Evolutionary conservation across 495 filamentous ascomycete species (phyloP), one percentile per base, ranked within the genome.

Genomic region (Hyaloscypha finlandica): DNA sequence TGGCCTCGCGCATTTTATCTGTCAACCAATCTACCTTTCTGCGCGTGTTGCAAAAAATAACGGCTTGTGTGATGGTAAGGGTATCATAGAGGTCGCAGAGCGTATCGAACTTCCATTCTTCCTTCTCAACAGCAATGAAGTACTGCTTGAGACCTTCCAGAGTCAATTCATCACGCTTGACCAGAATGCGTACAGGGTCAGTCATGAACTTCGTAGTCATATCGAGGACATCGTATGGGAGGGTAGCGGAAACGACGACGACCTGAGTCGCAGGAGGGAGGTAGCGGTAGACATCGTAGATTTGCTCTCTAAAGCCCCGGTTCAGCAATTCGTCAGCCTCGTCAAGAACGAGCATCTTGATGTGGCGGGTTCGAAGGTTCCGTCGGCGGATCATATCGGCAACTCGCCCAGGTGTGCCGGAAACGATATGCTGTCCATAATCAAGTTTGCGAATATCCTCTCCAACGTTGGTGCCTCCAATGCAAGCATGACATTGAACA

Each of bases 121-220:
- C 95, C 81, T 97, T 98, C 81, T 99, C 95, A 33, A 98, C 94
- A 12, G 95, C 96, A 73, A 99, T 99, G 80, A 96, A 99, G 81
- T 96, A 99, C 78, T 99, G 95, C 84, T 98, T 98, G 65, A 99
- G 88, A 67, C 95, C 95, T 79, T 99, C 95, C 35, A 99, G 87
- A 9, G 95, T 99, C 82, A 99, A 84, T 78, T 99, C 95, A 77
- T 97, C 95, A 89, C 93, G 93, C 88, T 99, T 98, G 75, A 99
- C 95, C n/a, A 99, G 81, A 73, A 99, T 97, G 68, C 95, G 92
- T 35, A 99, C 95, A 22, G 95, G 96, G 74, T 99, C 95, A 14
- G 92, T 96, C 95, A 99, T 99, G 86, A 99, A 99, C 79, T 98
- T 98, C 63, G 96, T 98, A 4, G 95, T 99, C 88, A 99, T 94